phyloP scores from a whole-genome alignment of 495 filamentous ascomycete genomes.

The Pseudotulostoma volvatum region DNA sequence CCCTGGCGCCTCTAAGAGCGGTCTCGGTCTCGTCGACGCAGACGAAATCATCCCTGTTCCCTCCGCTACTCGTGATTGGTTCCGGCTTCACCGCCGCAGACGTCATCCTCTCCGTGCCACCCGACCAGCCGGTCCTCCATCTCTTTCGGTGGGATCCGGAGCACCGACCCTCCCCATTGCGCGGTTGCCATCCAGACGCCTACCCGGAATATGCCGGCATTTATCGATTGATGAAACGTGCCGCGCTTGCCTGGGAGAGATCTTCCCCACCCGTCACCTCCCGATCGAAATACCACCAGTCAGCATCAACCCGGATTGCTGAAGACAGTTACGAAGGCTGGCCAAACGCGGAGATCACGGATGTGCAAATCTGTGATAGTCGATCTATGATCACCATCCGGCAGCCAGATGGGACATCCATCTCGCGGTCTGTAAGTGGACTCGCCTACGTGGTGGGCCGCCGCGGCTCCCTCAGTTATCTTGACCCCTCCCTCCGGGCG shows the following conservation, averaged over 20 bases:
- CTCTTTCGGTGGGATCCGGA: slow-evolving; percentile 46
- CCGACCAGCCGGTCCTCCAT: slow-evolving; percentile 39
- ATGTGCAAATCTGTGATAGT: slow-evolving; percentile 19
- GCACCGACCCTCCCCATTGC: slow-evolving; percentile 39
- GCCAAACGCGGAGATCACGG: slow-evolving; percentile 37
- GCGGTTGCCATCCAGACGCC: slow-evolving; percentile 44
- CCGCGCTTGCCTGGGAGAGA: slow-evolving; percentile 20
- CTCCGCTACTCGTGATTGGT: slow-evolving; percentile 40
- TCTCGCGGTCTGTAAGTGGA: slow-evolving; percentile 29
- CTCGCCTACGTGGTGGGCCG: slow-evolving; percentile 47
- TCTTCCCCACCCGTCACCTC: slow-evolving; percentile 4
- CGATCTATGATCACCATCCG: slow-evolving; percentile 31
- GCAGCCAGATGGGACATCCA: slow-evolving; percentile 25
- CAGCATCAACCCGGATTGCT: slow-evolving; percentile 34
- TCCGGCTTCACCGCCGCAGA: slow-evolving; percentile 52
- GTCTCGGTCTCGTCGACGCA: neutral
- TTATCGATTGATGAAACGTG: slow-evolving; percentile 46
- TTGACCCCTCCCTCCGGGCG: slow-evolving; percentile 29
- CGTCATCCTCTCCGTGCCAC: slow-evolving; percentile 38
- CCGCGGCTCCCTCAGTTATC: slow-evolving; percentile 40
- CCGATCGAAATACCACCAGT: slow-evolving; percentile 16
- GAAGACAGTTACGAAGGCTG: slow-evolving; percentile 39
- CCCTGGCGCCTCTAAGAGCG: slow-evolving; percentile 24
- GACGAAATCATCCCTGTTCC: slow-evolving; percentile 8
- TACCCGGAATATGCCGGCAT: slow-evolving; percentile 53